Evolutionary conservation across 2,329 filamentous ascomycete species (phyloP).

Genomic region (Fusarium tuaranense): DNA sequence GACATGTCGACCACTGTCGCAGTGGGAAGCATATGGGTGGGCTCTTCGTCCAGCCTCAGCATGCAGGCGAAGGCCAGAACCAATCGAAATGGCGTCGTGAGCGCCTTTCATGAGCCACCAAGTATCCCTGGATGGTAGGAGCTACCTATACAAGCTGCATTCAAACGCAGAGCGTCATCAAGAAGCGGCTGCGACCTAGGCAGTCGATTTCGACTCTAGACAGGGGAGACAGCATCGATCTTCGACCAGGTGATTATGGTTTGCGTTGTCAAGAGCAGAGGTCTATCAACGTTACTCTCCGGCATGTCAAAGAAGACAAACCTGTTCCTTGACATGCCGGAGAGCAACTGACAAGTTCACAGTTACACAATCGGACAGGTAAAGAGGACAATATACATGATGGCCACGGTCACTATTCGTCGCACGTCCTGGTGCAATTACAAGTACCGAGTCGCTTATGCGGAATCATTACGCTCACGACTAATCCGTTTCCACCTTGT

Average conservation of each 20-base stretch:
- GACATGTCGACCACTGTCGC: conserved; percentile 17
- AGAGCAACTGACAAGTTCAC: neutral
- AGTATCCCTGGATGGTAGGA: conserved; percentile 7
- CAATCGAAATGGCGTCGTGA: conserved; percentile 28
- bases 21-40: conserved; percentile 25
- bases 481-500: neutral
- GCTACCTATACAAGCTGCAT: conserved; percentile 1
- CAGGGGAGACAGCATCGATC: conserved; percentile 11
- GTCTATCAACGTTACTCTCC: neutral
- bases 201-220: conserved; percentile 5
- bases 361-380: neutral
- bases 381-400: neutral
- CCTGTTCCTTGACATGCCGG: neutral
- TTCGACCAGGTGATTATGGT: conserved; percentile 24
- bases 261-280: conserved; percentile 16
- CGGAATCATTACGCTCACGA: neutral
- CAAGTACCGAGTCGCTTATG: neutral
- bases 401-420: neutral
- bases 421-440: neutral
- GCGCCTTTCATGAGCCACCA: conserved; percentile 15
- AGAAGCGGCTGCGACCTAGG: neutral
- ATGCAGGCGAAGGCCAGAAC: conserved; percentile 35
- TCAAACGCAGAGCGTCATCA: conserved; percentile 1
- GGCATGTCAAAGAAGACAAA: conserved; percentile 3
- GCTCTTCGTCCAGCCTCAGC: conserved; percentile 27